Evolutionary conservation across 257 asterid species (phyloP).

Genomic region (Cordia subcordata): DNA sequence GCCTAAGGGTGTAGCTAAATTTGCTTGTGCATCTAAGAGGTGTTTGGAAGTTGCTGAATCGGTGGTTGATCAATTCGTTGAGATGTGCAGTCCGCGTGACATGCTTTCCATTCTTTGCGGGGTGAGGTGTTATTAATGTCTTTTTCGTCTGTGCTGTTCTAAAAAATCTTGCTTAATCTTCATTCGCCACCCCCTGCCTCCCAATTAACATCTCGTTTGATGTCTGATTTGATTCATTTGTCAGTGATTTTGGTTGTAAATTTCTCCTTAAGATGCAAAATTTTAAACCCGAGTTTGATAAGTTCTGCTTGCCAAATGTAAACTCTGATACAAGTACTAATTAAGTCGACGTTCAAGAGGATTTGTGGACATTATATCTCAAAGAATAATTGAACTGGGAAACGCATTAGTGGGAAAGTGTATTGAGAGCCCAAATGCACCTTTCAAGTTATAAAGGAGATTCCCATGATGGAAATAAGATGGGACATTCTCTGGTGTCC

Average conservation of each 20-base stretch:
- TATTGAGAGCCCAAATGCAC: too few relatives aligned
- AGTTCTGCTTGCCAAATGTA: neutral
- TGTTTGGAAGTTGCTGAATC: conserved; percentile 49
- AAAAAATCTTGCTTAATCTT: neutral
- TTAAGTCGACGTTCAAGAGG: too few relatives aligned
- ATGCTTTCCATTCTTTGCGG: conserved; percentile 80
- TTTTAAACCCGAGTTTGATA: neutral
- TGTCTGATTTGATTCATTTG: neutral
- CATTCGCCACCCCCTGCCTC: neutral
- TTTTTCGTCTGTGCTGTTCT: neutral
- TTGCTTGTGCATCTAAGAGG: conserved; percentile 52
- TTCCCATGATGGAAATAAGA: too few relatives aligned
- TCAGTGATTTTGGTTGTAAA: neutral
- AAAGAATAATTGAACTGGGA: too few relatives aligned
- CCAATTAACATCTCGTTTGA: neutral
- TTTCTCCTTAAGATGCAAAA: neutral
- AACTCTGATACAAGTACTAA: too few relatives aligned
- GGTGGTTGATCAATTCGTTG: conserved; percentile 40
- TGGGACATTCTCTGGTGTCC: too few relatives aligned
- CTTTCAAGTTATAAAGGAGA: too few relatives aligned
- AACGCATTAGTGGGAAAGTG: too few relatives aligned
- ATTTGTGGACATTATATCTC: too few relatives aligned
- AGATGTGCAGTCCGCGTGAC: conserved; percentile 65
- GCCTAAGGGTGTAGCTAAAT: conserved; percentile 61
- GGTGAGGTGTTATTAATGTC: conserved; percentile 31